Evolutionary conservation across 306 rosid genomes (phyloP).

Genomic region (Rosa chinensis): DNA sequence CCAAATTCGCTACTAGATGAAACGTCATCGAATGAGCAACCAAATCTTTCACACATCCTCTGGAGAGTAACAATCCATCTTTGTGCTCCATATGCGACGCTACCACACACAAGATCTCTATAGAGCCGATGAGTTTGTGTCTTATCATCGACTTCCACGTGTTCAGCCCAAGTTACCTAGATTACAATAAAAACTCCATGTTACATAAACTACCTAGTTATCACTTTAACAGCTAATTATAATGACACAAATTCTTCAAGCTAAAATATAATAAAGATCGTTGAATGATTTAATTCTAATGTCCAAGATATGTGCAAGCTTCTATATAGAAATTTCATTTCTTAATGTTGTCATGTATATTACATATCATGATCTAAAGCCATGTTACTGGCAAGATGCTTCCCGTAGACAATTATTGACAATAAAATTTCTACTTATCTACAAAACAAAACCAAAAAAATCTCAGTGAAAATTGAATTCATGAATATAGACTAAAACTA

Average conservation of each 20-base stretch:
- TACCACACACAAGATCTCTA: conserved; percentile 39
- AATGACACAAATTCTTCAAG: background rate
- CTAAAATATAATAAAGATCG: background rate
- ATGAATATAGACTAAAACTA: background rate
- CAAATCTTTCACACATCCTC: conserved; percentile 64
- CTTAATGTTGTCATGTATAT: background rate
- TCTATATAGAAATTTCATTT: background rate
- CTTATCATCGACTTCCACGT: conserved; percentile 61
- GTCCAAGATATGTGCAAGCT: background rate
- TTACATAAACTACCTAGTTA: background rate
- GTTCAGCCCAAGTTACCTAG: conserved; percentile 80
- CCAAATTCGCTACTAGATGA: conserved; percentile 24
- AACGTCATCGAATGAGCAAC: conserved; percentile 11
- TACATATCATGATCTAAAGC: background rate
- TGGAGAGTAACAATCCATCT: conserved; percentile 66
- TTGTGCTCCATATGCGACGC: conserved; percentile 57
- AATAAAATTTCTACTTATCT: background rate
- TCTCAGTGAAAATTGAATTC: background rate
- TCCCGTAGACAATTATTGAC: background rate
- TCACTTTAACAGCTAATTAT: background rate
- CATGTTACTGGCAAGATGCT: background rate
- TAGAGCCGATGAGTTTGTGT: conserved; percentile 43
- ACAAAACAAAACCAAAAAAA: background rate
- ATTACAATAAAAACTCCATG: background rate
- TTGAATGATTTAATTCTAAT: background rate